phyloP scores from a whole-genome alignment of 805 yeast species.

The Komagataella kurtzmanii region DNA sequence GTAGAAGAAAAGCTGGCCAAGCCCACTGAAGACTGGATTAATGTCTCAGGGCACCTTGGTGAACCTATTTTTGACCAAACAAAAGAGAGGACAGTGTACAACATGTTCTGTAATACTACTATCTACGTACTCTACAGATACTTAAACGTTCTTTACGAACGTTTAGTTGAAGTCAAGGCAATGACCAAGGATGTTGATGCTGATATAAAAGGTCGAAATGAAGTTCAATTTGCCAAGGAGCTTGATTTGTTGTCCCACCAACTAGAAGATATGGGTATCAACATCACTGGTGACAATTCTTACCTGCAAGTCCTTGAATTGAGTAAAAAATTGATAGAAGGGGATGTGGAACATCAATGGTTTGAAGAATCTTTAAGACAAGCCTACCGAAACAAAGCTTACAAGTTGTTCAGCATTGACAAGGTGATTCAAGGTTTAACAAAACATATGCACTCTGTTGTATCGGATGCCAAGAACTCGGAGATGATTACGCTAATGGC shows the following conservation, averaged over 20 bases:
- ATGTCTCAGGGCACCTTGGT: slow-evolving; percentile 11
- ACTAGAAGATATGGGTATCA: slow-evolving; percentile 68
- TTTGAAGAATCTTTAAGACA: slow-evolving; percentile 93
- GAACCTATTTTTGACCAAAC: slow-evolving; percentile 8
- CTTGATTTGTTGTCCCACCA: slow-evolving; percentile 71
- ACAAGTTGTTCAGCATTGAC: slow-evolving; percentile 84
- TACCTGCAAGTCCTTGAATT: slow-evolving; percentile 69
- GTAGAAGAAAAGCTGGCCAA: slow-evolving; percentile 11
- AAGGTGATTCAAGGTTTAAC: slow-evolving; percentile 75
- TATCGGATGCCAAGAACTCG: slow-evolving; percentile 67
- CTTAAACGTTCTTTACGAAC: slow-evolving; percentile 65
- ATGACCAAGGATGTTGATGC: slow-evolving; percentile 57
- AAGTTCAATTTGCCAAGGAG: slow-evolving; percentile 75
- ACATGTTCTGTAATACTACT: slow-evolving; percentile 79
- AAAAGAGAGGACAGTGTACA: slow-evolving; percentile 38
- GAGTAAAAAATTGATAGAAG: slow-evolving; percentile 69
- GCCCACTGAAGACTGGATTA: slow-evolving; percentile 20
- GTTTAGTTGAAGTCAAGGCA: slow-evolving; percentile 66
- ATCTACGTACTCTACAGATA: slow-evolving; percentile 84
- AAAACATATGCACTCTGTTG: slow-evolving; percentile 78
- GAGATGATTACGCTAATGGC: slow-evolving; percentile 77
- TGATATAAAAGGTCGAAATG: slow-evolving; percentile 52
- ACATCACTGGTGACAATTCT: slow-evolving; percentile 53
- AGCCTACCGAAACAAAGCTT: slow-evolving; percentile 88
- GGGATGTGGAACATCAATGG: slow-evolving; percentile 86